phyloP scores from a whole-genome alignment of 202 grass and related monocot species.

The Eragrostis tef region DNA sequence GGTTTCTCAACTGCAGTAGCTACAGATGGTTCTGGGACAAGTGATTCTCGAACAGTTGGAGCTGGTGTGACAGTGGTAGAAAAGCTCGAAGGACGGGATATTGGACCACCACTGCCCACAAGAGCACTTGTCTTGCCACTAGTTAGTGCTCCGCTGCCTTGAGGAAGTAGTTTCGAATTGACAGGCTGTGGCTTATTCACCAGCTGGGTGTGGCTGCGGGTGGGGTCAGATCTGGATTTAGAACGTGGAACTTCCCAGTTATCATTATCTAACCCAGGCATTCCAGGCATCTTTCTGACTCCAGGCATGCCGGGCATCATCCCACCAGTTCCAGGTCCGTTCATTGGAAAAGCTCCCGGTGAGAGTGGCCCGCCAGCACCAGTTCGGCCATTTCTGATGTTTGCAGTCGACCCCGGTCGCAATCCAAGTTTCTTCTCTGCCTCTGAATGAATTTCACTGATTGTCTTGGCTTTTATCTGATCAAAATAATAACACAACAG shows the following conservation, averaged over 20 bases:
- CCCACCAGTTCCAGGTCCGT: constrained; percentile 60
- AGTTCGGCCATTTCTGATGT: constrained; percentile 58
- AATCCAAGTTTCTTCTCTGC: constrained; percentile 89
- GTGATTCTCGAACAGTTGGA: constrained; percentile 26
- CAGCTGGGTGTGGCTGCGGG: constrained; percentile 24
- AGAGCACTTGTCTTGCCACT: constrained; percentile 65
- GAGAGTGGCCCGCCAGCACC: constrained; percentile 46
- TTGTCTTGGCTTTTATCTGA: constrained; percentile 83
- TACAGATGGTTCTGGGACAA: constrained; percentile 3
- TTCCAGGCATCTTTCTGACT: constrained; percentile 80
- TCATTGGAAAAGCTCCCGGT: constrained; percentile 58
- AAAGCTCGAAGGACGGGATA: constrained; percentile 43
- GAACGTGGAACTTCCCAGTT: constrained; percentile 73
- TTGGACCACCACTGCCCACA: constrained; percentile 46
- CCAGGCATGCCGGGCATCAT: constrained; percentile 96
- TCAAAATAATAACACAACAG: constrained; percentile 31
- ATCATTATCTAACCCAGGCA: constrained; percentile 67
- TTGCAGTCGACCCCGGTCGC: constrained; percentile 62
- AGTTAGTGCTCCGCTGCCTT: constrained; percentile 54
- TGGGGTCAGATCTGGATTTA: constrained; percentile 60
- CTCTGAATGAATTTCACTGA: constrained; percentile 77
- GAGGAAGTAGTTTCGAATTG: constrained; percentile 67
- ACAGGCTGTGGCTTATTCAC: constrained; percentile 46
- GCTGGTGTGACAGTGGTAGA: constrained; percentile 36
- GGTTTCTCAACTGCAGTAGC: constrained; percentile 36